A percentile compares a stretch with the other conserved stretches of the same genome.
phyloP scores from a whole-genome alignment of 164 flowering plant genomes.

The Annona squamosa region DNA sequence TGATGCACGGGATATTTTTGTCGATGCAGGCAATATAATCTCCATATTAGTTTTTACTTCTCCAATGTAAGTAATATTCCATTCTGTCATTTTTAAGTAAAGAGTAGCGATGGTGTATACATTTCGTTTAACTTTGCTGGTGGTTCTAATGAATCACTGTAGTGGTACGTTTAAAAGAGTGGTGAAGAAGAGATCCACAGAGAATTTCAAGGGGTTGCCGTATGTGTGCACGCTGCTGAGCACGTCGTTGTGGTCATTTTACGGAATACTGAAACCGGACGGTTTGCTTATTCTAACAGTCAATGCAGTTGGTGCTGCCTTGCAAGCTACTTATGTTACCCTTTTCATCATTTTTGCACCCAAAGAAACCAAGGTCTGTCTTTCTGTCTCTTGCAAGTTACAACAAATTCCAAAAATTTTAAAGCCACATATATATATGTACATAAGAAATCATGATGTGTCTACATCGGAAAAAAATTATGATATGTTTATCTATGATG shows the following conservation, averaged over 20 bases:
- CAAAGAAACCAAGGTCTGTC: constrained; percentile 40
- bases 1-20: background rate
- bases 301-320: constrained; percentile 52
- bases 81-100: background rate
- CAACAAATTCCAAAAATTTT: no score
- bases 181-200: constrained; percentile 67
- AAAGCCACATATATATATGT: no score
- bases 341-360: constrained; percentile 62
- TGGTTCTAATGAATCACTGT: background rate
- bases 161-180: constrained; percentile 50
- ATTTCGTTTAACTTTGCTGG: background rate
- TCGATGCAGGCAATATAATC: constrained; percentile 19
- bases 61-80: constrained; percentile 48
- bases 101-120: no score
- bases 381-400: background rate
- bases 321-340: constrained; percentile 52
- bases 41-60: constrained; percentile 59
- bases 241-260: constrained; percentile 66
- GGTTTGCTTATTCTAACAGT: constrained; percentile 55
- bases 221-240: constrained; percentile 57
- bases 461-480: no score
- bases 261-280: constrained; percentile 69
- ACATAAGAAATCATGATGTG: no score
- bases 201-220: constrained; percentile 53
- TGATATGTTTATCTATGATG: no score